Evolutionary conservation across 768 basidiomycete genomes (phyloP), one percentile per base, ranked within the genome.

Genomic region (Russula brevipes): DNA sequence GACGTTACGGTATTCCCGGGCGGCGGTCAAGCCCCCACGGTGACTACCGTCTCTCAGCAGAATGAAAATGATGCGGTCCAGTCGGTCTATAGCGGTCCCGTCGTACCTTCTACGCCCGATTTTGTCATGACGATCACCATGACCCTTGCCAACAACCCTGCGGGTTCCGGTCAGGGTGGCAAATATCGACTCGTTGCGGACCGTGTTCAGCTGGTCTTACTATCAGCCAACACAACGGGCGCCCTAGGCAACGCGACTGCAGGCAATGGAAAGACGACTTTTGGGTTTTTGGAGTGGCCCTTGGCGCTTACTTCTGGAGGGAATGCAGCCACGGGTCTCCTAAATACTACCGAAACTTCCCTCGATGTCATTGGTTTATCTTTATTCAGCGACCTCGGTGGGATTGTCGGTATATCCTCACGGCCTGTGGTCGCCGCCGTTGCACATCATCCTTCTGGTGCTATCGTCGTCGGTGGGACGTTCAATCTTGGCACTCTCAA

Each of bases 261-360:
- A 41, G 73, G 70, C 35, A 67, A 68, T 14, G 72, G 75, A 12
- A 77, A 78, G 42, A 77, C 72, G 24, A 85, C 85, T 2, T 94
- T 91, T 70, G 96, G 96, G 12, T 86, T 97, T 68, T 87, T 91
- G 66, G 96, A 98, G 73, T 98, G 90, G 90, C 85, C 88, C 30
- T 75, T 88, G 38, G 75, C 75, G 57, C 72, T 70, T 19, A 59
- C 76, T 10, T 73, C 74, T 3, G 73, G 75, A 39, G 73, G 80
- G 30, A 86, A 91, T 70, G 87, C 86, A 7, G 85, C 85, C 3
- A 75, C 81, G 11, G 72, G 76, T 2, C 76, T 95, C 47, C 77
- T 86, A 1, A 94, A 93, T 71, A 73, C 82, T 2, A 84, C 86
- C 11, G 77, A 89, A 72, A 94, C 94, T 2, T 60, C 80, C 2